These are phyloP conservation scores for Sequoia sempervirens DNA, from an alignment of 75 land plant species.

Conservation along the genomic window DNA sequence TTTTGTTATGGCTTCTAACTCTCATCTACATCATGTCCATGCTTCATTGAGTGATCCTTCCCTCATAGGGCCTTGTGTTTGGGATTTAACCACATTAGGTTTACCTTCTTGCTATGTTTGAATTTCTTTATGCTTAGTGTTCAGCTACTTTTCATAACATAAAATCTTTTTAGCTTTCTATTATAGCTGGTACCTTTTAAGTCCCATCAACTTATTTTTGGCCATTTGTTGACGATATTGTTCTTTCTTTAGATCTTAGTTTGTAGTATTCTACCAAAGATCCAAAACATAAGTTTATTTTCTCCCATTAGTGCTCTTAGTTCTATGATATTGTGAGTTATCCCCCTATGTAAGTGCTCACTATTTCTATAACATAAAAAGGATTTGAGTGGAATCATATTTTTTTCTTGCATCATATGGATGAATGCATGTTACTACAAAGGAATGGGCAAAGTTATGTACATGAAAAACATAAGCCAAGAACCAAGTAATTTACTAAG, in stretches of 20 bases:
- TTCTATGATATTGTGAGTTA: background rate
- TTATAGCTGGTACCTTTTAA: no score
- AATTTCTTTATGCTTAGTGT: no score
- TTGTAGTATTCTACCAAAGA: background rate
- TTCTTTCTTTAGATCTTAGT: background rate
- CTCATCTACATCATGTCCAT: background rate
- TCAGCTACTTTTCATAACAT: no score
- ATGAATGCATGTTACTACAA: background rate
- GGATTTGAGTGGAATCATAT: background rate
- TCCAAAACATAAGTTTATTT: background rate
- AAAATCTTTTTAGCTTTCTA: no score
- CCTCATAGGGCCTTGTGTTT: no score
- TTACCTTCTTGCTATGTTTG: no score
- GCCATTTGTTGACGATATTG: no score
- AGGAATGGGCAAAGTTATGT: background rate
- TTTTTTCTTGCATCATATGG: background rate
- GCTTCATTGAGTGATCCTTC: background rate
- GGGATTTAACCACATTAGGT: no score
- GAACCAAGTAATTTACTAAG: background rate
- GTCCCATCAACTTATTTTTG: background rate
- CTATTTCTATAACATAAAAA: background rate
- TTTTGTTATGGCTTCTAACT: background rate
- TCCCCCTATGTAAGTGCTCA: background rate
- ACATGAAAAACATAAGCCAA: background rate
- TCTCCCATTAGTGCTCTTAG: background rate